Evolutionary conservation across 208 protist genomes (phyloP).

Genomic region (Leishmania lainsoni): DNA sequence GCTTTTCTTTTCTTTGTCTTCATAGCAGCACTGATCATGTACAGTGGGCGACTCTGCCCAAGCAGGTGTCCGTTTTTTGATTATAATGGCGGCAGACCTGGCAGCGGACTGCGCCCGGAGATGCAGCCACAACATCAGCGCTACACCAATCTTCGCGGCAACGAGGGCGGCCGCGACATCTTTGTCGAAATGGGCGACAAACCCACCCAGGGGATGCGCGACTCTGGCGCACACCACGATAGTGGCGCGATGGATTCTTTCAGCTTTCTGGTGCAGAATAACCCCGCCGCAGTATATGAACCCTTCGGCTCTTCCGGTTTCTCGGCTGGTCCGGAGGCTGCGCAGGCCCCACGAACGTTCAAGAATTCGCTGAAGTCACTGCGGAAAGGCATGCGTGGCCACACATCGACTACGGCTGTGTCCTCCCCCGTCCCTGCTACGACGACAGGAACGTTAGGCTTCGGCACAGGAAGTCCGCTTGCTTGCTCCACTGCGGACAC

Average conservation of each 20-base stretch:
- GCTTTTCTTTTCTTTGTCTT: conserved; percentile 9
- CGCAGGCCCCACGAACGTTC: not conserved
- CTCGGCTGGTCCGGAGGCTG: not conserved
- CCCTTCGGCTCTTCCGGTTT: not conserved
- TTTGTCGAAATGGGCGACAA: conserved; percentile 4
- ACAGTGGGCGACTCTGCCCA: conserved; percentile 6
- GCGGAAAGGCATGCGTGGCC: conserved; percentile 16
- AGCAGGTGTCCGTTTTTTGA: conserved; percentile 6
- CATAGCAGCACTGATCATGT: conserved; percentile 1
- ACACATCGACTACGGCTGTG: not conserved
- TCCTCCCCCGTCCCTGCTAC: no score
- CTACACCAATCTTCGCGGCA: conserved; percentile 10
- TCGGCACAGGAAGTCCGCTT: not conserved
- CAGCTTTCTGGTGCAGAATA: not conserved
- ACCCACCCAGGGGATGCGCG: not conserved
- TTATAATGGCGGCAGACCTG: not conserved
- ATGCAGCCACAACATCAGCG: not conserved
- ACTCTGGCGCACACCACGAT: not conserved
- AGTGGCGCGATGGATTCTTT: not conserved
- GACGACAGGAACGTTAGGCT: not conserved
- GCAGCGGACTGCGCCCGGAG: not conserved
- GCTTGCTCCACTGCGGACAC: not conserved
- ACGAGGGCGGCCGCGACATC: not conserved
- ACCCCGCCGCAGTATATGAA: not conserved
- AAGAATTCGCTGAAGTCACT: conserved; percentile 20